Conservation (phyloP, 345 rosid species). For the Noccaea bulbosa region DNA sequence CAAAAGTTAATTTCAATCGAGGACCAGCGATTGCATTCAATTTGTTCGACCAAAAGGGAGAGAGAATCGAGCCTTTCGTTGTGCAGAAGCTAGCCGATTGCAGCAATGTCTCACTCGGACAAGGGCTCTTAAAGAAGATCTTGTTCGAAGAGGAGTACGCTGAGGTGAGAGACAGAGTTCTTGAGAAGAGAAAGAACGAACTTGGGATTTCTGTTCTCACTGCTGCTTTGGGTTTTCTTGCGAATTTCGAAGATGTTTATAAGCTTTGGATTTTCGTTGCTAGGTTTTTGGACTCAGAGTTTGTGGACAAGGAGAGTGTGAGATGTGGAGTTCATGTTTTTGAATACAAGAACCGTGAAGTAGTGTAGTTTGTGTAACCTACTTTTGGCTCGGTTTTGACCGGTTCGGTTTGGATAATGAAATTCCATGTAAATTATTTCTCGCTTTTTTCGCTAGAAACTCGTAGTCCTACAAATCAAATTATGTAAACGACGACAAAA, state of each 20-base stretch:
- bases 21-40: constrained; percentile 91
- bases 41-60: constrained; percentile 81
- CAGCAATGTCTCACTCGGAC: constrained; percentile 70
- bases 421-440: neutral
- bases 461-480: too few species aligned
- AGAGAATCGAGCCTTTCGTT: constrained; percentile 72
- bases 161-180: constrained; percentile 53
- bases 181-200: constrained; percentile 52
- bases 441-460: too few species aligned
- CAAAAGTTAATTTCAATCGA: constrained; percentile 76
- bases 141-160: constrained; percentile 64
- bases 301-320: constrained; percentile 83
- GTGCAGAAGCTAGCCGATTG: constrained; percentile 91
- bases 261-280: constrained; percentile 88
- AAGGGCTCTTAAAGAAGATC: constrained; percentile 67
- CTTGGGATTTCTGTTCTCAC: constrained; percentile 68
- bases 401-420: neutral
- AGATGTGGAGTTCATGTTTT: constrained; percentile 43
- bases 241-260: constrained; percentile 78
- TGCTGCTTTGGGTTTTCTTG: constrained; percentile 76
- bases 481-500: too few species aligned
- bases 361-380: constrained; percentile 25
- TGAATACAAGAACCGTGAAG: constrained; percentile 37
- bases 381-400: neutral
- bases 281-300: constrained; percentile 86